These are phyloP conservation scores for Wickerhamiella pararugosa DNA, from an alignment of 1,139 yeast genomes.

Conservation along the genomic window DNA sequence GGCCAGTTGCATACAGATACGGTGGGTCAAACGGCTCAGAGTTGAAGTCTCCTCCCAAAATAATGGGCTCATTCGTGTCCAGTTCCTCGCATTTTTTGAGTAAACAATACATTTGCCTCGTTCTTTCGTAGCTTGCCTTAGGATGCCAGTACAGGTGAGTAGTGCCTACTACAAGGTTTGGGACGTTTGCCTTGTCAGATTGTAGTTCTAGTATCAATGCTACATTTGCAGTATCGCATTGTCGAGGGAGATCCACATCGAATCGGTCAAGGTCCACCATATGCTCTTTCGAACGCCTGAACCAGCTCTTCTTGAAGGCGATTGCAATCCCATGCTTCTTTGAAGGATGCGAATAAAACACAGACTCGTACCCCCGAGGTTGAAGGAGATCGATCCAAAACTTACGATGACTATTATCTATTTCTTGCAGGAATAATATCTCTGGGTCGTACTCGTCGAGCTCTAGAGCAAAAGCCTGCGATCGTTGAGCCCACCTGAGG, in stretches of 20 bases:
- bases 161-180: conserved; percentile 10
- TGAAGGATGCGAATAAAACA: neutral
- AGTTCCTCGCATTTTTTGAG: conserved; percentile 2
- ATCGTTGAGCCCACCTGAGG: conserved; percentile 11
- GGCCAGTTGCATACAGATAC: conserved; percentile 7
- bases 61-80: neutral
- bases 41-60: conserved; percentile 15
- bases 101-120: conserved; percentile 11
- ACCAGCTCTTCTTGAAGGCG: conserved; percentile 8
- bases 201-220: conserved; percentile 8
- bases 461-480: conserved; percentile 10
- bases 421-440: conserved; percentile 14
- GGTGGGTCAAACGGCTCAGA: conserved; percentile 12
- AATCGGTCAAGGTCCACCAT: conserved; percentile 1
- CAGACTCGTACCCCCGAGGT: conserved; percentile 1
- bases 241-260: conserved; percentile 5
- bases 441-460: conserved; percentile 13
- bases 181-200: neutral
- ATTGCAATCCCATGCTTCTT: conserved; percentile 14
- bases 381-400: conserved; percentile 10
- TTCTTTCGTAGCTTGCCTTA: conserved; percentile 13
- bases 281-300: neutral
- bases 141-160: conserved; percentile 17
- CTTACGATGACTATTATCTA: conserved; percentile 9
- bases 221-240: conserved; percentile 9